A percentile compares a stretch with the other conserved stretches of the same genome.
Evolutionary conservation across 2,329 filamentous ascomycete species (phyloP).

Genomic region (Cryphonectria carpinicola): DNA sequence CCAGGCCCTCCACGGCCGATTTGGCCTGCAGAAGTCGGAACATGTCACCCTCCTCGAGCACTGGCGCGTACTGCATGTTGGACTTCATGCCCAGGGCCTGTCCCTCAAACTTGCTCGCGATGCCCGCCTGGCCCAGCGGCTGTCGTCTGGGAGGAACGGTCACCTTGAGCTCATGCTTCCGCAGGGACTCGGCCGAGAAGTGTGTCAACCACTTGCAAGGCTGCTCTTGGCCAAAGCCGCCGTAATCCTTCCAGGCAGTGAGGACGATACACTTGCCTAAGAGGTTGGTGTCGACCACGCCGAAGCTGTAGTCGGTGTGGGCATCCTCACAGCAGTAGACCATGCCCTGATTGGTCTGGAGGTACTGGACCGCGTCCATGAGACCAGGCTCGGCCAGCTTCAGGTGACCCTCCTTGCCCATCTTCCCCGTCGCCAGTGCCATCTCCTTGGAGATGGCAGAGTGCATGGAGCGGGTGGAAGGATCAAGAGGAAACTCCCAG

Average conservation of each 20-base stretch:
- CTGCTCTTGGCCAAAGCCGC: background rate
- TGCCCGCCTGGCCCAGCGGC: background rate
- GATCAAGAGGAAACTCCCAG: background rate
- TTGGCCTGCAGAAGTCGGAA: background rate
- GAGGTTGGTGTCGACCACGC: background rate
- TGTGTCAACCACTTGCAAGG: constrained; percentile 10
- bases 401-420: background rate
- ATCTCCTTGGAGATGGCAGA: background rate
- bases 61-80: background rate
- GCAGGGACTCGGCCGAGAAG: background rate
- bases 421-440: background rate
- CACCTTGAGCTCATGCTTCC: background rate
- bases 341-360: background rate
- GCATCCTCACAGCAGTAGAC: constrained; percentile 8
- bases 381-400: background rate
- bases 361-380: background rate
- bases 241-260: constrained; percentile 18
- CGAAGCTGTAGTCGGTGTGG: constrained; percentile 2
- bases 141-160: background rate
- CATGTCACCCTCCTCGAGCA: background rate
- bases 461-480: background rate
- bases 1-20: background rate
- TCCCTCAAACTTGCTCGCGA: background rate
- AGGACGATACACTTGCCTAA: constrained; percentile 12
- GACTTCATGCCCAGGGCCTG: background rate